Conservation (phyloP, 805 yeast genomes). For the Suhomyces xylopsoci region DNA sequence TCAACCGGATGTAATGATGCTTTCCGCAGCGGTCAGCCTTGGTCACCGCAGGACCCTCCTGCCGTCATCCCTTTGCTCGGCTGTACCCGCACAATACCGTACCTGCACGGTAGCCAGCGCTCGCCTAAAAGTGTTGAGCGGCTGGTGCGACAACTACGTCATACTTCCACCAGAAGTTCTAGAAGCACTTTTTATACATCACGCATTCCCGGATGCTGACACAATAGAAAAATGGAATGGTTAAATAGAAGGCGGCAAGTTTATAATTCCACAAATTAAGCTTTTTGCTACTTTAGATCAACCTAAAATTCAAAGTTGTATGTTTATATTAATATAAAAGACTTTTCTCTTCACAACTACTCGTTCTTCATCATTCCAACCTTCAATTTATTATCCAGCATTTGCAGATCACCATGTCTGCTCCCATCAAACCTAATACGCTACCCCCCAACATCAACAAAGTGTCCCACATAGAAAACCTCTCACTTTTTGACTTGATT, state of each 20-base stretch:
- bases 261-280: neutral
- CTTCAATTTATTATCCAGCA: neutral
- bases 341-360: neutral
- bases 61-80: neutral
- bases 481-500: conserved; percentile 15
- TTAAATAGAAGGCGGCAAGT: neutral
- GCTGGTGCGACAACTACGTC: neutral
- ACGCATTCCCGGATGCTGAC: neutral
- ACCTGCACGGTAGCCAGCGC: neutral
- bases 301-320: neutral
- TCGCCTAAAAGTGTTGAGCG: neutral
- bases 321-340: neutral
- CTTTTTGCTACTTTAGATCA: neutral
- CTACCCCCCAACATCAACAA: conserved; percentile 6
- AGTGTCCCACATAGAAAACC: conserved; percentile 6
- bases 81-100: neutral
- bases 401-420: neutral
- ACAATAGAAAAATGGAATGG: neutral
- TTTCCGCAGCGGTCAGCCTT: neutral
- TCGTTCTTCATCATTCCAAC: neutral
- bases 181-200: neutral
- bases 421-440: neutral
- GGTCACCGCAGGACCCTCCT: neutral
- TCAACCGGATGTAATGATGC: too few species aligned
- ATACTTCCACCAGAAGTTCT: neutral